These are phyloP conservation scores for Trichocladium uniseriatum DNA, from an alignment of 495 filamentous ascomycete species.

Conservation along the genomic window DNA sequence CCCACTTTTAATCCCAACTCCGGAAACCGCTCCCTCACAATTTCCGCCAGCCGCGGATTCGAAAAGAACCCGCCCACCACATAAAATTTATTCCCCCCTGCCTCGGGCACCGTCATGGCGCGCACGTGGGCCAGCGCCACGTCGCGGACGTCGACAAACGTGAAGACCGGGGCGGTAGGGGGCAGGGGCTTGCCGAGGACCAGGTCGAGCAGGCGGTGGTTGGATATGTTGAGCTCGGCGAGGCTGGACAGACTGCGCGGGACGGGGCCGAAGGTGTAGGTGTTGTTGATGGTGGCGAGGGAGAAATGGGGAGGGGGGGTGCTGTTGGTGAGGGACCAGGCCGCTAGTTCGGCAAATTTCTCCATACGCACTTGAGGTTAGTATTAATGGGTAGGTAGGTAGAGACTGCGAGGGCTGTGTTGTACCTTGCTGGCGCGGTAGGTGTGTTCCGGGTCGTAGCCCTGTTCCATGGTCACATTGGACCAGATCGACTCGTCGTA, in stretches of 20 bases:
- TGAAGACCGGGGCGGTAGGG: slow-evolving; percentile 37
- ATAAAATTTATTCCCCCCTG: slow-evolving; percentile 37
- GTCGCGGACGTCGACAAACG: slow-evolving; percentile 42
- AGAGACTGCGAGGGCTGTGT: not conserved
- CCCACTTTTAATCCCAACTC: slow-evolving; percentile 20
- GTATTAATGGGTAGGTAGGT: not conserved
- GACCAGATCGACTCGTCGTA: slow-evolving; percentile 36
- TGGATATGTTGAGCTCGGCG: slow-evolving; percentile 37
- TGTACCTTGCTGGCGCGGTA: slow-evolving; percentile 36
- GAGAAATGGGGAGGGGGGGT: slow-evolving; percentile 30
- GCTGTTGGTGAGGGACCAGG: slow-evolving; percentile 34
- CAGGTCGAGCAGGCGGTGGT: slow-evolving; percentile 35
- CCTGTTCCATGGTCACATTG: slow-evolving; percentile 30
- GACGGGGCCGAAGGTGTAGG: slow-evolving; percentile 38
- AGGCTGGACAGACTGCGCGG: slow-evolving; percentile 25
- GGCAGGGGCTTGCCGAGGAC: slow-evolving; percentile 26
- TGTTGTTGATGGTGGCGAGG: slow-evolving; percentile 37
- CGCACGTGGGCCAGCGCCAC: slow-evolving; percentile 36
- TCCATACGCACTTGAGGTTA: not conserved
- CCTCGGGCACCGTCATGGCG: slow-evolving; percentile 31
- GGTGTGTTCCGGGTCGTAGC: slow-evolving; percentile 20
- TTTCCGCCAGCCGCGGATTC: slow-evolving; percentile 31
- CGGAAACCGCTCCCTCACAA: slow-evolving; percentile 20
- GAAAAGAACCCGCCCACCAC: slow-evolving; percentile 34
- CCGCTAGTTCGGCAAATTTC: slow-evolving; percentile 37